phyloP scores from a whole-genome alignment of 1,139 yeast species.

The Candida sp. region DNA sequence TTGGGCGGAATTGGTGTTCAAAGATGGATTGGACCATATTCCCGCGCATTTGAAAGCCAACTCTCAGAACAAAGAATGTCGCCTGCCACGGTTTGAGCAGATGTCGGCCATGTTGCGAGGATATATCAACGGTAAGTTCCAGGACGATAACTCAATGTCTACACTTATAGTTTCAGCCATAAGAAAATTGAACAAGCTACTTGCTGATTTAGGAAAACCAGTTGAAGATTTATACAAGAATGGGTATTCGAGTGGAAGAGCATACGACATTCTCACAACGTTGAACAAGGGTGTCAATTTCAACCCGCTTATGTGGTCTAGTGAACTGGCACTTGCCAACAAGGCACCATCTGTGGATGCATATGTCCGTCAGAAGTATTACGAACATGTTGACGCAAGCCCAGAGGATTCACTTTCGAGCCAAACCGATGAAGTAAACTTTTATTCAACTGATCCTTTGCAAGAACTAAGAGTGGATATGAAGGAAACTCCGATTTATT shows the following conservation, averaged over 20 bases:
- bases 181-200: constrained; percentile 33
- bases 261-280: constrained; percentile 47
- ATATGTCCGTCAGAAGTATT: constrained; percentile 47
- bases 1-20: constrained; percentile 31
- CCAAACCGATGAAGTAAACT: constrained; percentile 19
- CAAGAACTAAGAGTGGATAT: constrained; percentile 35
- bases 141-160: constrained; percentile 41
- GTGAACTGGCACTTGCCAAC: constrained; percentile 43
- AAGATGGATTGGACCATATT: constrained; percentile 20
- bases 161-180: constrained; percentile 39
- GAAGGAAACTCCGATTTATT: constrained; percentile 61
- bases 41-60: no score
- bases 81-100: constrained; percentile 16
- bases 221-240: constrained; percentile 23
- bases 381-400: constrained; percentile 28
- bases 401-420: neutral
- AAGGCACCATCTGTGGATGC: constrained; percentile 39
- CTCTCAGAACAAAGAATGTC: no score
- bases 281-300: constrained; percentile 24
- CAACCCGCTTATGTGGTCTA: constrained; percentile 55
- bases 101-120: constrained; percentile 49
- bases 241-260: constrained; percentile 51
- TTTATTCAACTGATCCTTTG: constrained; percentile 40
- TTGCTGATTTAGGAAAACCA: constrained; percentile 15
- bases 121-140: constrained; percentile 52